Base-by-base conservation (phyloP, 768 basidiomycete genomes). In the Mycena amicta region DNA sequence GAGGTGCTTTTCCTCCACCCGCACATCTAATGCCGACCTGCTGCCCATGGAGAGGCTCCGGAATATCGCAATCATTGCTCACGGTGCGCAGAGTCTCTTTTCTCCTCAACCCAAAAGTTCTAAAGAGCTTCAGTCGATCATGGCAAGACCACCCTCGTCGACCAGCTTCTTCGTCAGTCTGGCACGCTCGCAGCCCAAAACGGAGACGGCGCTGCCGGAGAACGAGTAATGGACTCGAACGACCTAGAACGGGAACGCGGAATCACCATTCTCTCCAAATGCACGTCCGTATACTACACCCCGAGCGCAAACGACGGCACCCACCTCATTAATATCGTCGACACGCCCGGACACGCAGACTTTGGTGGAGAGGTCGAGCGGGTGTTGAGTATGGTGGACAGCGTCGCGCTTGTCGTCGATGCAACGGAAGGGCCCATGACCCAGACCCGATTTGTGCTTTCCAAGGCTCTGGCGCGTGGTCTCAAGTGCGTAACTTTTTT, bases 291-390 rank as follows among this genome's bases (percentile, higher is more conserved):
- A 20, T 73, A 72, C 43, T 84, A 81, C 66, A 74, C 79, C 39
- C 74, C 76, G 2, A 51, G 40, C 5, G 27, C 56, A 18, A 57
- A 59, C 45, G 54, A 53, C 40, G 62, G 62, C 8, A 45, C 46
- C 5, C 79, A 77, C 63, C 71, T 80, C 3, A 82, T 84, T 60
- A 86, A 84, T 53, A 81, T 86, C 59, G 80, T 85, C 58, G 84
- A 86, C 63, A 86, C 84, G 0, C 84, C 83, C 0, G 83, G 84
- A 52, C 84, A 86, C 68, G 83, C 83, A 5, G 84, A 86, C 63
- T 84, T 86, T 70, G 83, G 83, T 30, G 83, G 83, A 55, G 84
- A 86, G 67, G 83, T 86, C 8, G 83, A 86, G 61, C 78, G 83
- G 53, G 79, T 84, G 3, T 73, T 83, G 73, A 81, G 82, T 59